Percentiles rank a stretch among this genome's conserved stretches.
Evolutionary conservation across 768 basidiomycete genomes (phyloP).

Genomic region (Daedaleopsis sinensis): DNA sequence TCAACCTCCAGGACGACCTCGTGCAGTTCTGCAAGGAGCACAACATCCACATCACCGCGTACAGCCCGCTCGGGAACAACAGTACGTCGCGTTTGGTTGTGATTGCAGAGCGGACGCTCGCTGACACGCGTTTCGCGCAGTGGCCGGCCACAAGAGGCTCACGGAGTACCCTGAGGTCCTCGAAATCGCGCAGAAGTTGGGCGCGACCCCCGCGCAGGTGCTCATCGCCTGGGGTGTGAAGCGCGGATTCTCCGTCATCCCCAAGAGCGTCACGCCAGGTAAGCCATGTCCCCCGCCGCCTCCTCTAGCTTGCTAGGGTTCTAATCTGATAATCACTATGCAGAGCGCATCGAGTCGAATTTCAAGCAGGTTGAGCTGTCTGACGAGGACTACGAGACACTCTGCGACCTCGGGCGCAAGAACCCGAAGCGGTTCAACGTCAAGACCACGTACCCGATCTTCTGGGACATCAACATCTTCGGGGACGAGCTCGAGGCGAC

Average conservation of each 20-base stretch:
- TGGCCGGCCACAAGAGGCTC: conserved; percentile 62
- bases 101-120: neutral
- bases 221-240: conserved; percentile 79
- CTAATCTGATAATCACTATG: neutral
- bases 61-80: conserved; percentile 81
- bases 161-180: conserved; percentile 66
- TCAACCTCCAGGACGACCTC: conserved; percentile 75
- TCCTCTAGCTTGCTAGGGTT: neutral
- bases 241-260: conserved; percentile 82
- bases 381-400: conserved; percentile 65
- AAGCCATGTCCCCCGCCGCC: neutral
- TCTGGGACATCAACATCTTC: conserved; percentile 78
- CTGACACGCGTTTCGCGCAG: conserved; percentile 35
- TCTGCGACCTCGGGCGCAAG: conserved; percentile 52
- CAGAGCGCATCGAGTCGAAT: conserved; percentile 72
- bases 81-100: conserved; percentile 40
- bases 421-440: conserved; percentile 63
- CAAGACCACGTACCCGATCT: conserved; percentile 58
- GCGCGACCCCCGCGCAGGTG: conserved; percentile 77
- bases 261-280: conserved; percentile 76
- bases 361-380: conserved; percentile 73
- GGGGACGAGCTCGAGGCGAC: conserved; percentile 58
- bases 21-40: conserved; percentile 69
- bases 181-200: conserved; percentile 62
- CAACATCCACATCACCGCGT: conserved; percentile 71